Percentiles rank a stretch among this genome's conserved stretches.
Evolutionary conservation across 495 filamentous ascomycete species (phyloP).

Genomic region (Aspergillus haitiensis): DNA sequence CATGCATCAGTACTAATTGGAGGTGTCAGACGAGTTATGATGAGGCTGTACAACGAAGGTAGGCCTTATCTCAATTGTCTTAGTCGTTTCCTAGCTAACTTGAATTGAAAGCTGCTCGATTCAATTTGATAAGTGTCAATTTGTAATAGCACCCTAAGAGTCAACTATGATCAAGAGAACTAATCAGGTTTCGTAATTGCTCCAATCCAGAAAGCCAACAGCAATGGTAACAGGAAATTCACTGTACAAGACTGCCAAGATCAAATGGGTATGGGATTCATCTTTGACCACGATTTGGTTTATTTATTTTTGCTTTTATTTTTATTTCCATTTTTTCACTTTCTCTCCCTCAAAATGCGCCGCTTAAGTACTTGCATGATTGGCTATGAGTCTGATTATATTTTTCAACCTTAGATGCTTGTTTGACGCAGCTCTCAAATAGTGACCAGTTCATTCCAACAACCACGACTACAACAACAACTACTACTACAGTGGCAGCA

Average conservation of each 20-base stretch:
- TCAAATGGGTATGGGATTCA: slow-evolving; percentile 18
- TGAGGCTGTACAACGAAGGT: slow-evolving; percentile 36
- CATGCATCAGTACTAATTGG: background rate
- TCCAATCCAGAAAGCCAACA: slow-evolving; percentile 19
- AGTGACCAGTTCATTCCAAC: background rate
- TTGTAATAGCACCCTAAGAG: slow-evolving; percentile 4
- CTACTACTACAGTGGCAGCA: background rate
- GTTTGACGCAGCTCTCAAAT: slow-evolving; percentile 5
- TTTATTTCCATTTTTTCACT: too few relatives aligned
- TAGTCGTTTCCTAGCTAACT: background rate
- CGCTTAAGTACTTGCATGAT: background rate
- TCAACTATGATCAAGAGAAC: background rate
- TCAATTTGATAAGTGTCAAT: slow-evolving; percentile 29
- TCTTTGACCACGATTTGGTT: background rate
- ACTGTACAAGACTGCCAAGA: slow-evolving; percentile 23
- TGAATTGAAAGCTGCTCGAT: slow-evolving; percentile 23
- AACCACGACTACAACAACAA: background rate
- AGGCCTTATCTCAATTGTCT: background rate
- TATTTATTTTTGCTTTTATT: too few relatives aligned
- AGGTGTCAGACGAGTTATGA: slow-evolving; percentile 37
- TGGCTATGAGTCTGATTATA: background rate
- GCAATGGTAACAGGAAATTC: slow-evolving; percentile 15
- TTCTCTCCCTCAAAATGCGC: background rate
- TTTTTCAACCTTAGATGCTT: slow-evolving; percentile 7
- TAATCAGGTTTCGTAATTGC: background rate